A percentile compares a stretch with the other conserved stretches of the same genome.
Conservation (phyloP, 2,329 filamentous ascomycete species). For the Capronia coronata region DNA sequence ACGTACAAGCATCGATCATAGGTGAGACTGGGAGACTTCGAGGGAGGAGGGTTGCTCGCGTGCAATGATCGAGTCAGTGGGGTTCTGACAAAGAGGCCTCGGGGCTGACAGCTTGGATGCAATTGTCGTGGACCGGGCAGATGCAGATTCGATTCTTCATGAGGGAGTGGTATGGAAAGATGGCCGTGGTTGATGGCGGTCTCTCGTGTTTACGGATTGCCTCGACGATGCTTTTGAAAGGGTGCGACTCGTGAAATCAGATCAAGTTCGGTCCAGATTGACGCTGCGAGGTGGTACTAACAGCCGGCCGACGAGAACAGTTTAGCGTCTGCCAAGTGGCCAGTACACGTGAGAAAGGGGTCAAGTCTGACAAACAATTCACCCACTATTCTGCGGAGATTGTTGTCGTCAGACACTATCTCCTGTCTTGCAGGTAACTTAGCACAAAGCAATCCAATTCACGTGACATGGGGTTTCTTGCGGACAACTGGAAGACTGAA, state of each 20-base stretch:
- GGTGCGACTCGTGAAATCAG: conserved; percentile 16
- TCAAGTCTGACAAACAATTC: not conserved
- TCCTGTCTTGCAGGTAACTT: not conserved
- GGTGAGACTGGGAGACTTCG: not conserved
- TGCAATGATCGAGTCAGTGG: conserved; percentile 15
- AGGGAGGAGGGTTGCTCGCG: conserved; percentile 18
- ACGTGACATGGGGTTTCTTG: no score
- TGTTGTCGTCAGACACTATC: not conserved
- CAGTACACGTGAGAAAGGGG: not conserved
- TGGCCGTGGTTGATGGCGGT: conserved; percentile 10
- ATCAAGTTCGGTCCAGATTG: conserved; percentile 19
- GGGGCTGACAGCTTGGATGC: conserved; percentile 11
- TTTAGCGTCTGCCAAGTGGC: conserved; percentile 7
- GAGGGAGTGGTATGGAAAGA: conserved; percentile 3
- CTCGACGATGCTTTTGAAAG: conserved; percentile 10
- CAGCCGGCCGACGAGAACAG: not conserved
- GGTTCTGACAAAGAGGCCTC: conserved; percentile 16
- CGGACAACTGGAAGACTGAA: no score
- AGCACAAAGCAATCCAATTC: not conserved
- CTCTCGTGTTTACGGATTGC: not conserved
- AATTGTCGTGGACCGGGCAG: conserved; percentile 2
- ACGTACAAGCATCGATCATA: conserved; percentile 11
- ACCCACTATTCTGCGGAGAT: not conserved
- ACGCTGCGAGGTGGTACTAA: conserved; percentile 12
- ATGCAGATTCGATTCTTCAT: conserved; percentile 1